Evolutionary conservation across 805 yeast species (phyloP).

Genomic region (Wickerhamomyces canadensis): DNA sequence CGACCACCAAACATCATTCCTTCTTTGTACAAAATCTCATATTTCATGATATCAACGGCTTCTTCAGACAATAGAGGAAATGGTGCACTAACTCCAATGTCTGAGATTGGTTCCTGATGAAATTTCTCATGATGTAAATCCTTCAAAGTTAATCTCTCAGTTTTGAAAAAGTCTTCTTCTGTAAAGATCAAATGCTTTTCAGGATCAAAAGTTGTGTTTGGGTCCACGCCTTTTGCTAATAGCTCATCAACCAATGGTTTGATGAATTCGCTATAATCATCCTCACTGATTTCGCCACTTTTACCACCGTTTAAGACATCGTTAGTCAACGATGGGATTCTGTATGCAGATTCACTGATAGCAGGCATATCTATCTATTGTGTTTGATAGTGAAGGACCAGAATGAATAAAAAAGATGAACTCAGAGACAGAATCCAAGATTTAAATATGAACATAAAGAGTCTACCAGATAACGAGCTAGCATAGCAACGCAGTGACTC

Average conservation of each 20-base stretch:
- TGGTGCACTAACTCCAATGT: constrained; percentile 54
- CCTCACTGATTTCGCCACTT: constrained; percentile 3
- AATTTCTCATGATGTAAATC: constrained; percentile 39
- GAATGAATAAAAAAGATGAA: too few relatives aligned
- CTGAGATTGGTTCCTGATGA: constrained; percentile 42
- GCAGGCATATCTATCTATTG: too few relatives aligned
- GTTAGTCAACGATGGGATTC: too few relatives aligned
- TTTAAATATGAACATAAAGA: too few relatives aligned
- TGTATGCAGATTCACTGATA: too few relatives aligned
- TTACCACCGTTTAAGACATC: too few relatives aligned
- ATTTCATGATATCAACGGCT: constrained; percentile 52
- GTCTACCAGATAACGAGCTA: too few relatives aligned
- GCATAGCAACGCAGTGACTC: too few relatives aligned
- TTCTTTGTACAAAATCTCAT: constrained; percentile 45
- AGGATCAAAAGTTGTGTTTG: constrained; percentile 30
- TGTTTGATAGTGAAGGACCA: too few relatives aligned
- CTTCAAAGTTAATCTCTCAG: constrained; percentile 37
- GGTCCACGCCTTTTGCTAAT: constrained; percentile 13
- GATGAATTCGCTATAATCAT: constrained; percentile 1
- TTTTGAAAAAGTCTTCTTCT: constrained; percentile 31
- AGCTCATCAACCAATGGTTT: constrained; percentile 4
- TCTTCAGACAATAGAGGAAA: constrained; percentile 58
- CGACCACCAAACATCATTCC: constrained; percentile 41
- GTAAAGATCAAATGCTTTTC: constrained; percentile 32
- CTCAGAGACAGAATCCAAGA: too few relatives aligned